Evolutionary conservation across 441 rosid species (phyloP).

Genomic region (Metrosideros polymorpha): DNA sequence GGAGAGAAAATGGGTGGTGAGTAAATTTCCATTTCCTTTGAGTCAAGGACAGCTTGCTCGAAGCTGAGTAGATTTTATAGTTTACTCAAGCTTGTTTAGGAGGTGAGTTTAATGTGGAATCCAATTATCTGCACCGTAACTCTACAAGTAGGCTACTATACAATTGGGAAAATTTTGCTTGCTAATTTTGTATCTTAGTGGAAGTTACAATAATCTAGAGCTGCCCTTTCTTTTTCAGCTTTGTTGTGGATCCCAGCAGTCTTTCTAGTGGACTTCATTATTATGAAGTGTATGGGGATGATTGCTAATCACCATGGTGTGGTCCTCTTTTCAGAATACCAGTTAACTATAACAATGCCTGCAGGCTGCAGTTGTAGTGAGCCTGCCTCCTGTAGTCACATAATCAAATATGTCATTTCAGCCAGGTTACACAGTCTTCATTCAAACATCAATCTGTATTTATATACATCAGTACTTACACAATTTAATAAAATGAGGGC

Average conservation of each 20-base stretch:
- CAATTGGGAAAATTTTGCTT: background rate
- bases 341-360: constrained; percentile 82
- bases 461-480: background rate
- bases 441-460: background rate
- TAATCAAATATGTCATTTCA: constrained; percentile 72
- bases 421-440: constrained; percentile 45
- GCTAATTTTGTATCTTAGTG: background rate
- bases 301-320: constrained; percentile 93
- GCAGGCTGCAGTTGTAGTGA: constrained; percentile 37
- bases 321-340: constrained; percentile 93
- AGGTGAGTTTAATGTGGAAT: background rate
- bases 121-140: background rate
- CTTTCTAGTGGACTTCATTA: constrained; percentile 82
- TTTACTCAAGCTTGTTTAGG: background rate
- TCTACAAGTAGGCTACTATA: background rate
- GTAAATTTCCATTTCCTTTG: background rate
- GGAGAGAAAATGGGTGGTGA: background rate
- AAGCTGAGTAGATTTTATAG: background rate
- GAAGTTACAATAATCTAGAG: background rate
- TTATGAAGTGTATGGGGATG: constrained; percentile 88
- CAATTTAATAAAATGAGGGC: background rate
- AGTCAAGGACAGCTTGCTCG: background rate
- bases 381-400: constrained; percentile 64
- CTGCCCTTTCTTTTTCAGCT: constrained; percentile 40
- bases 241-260: constrained; percentile 90